phyloP scores from a whole-genome alignment of 192 early-diverging fungal species.

The Dimargaris cristalligena region DNA sequence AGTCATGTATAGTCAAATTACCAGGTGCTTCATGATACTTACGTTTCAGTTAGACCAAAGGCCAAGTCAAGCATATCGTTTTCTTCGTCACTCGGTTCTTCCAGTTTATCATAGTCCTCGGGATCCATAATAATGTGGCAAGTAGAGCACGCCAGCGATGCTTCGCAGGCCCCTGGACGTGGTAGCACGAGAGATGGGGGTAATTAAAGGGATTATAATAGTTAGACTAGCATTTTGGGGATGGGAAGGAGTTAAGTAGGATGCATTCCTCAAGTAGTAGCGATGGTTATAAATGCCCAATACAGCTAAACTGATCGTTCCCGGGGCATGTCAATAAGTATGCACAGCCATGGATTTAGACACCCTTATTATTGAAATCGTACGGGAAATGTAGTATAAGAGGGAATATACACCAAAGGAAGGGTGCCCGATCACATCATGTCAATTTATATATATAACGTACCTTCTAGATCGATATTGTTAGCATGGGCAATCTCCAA shows the following conservation, averaged over 20 bases:
- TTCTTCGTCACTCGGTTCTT: constrained; percentile 91
- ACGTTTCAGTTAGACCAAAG: constrained; percentile 92
- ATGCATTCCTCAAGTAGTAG: neutral
- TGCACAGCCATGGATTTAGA: neutral
- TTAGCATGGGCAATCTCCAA: constrained; percentile 83
- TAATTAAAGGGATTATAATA: no score
- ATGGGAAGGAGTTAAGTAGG: neutral
- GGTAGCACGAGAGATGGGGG: neutral
- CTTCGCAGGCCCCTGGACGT: constrained; percentile 69
- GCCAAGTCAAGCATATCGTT: constrained; percentile 97
- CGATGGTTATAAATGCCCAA: neutral
- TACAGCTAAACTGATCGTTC: neutral
- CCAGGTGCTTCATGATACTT: constrained; percentile 13
- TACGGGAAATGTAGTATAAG: no score
- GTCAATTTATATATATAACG: constrained; percentile 11
- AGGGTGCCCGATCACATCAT: no score
- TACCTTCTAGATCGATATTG: constrained; percentile 86
- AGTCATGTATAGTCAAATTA: neutral
- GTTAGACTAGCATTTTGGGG: no score
- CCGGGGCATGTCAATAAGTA: no score
- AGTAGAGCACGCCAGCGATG: constrained; percentile 84
- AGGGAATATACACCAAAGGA: no score
- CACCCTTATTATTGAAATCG: no score
- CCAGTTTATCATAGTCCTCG: constrained; percentile 63
- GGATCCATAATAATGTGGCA: constrained; percentile 85